Evolutionary conservation across 2,329 filamentous ascomycete genomes (phyloP), one percentile per base, ranked within the genome.

Genomic region (Aspergillus puulaauensis): DNA sequence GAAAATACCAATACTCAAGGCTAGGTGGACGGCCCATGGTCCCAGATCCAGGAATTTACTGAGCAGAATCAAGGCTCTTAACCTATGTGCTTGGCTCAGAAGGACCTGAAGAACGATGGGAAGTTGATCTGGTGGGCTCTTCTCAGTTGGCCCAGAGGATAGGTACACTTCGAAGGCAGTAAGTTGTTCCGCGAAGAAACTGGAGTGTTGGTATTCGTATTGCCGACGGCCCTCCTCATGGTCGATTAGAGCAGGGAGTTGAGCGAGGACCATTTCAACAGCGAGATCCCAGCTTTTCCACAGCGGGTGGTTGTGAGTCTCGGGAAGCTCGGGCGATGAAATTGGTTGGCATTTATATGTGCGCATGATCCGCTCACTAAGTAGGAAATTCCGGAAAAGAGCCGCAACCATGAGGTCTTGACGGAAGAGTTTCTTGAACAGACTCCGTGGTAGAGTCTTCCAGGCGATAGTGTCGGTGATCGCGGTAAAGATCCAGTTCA

Each of bases 351-450:
- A 99, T 65, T 96, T 92, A 70, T 98, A 97, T 1, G 93, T 91
- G 58, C 90, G 87, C 95, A 99, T 98, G 66, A 99, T 90, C 63
- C 95, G 86, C 74, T 99, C 95, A 3, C 92, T 91, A 3, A 99
- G 84, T 1, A 99, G 83, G 70, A 98, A 98, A 72, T 99, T 99
- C 52, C 95, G 86, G 75, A 98, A 99, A 7, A 99, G 80, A 2
- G 95, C 95, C 12, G 95, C 95, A n/a, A 99, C 95, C 93, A 99
- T 98, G 12, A 99, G 82, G 73, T 99, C 95, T 73, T 99, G 95
- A 43, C 95, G 82, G 75, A 99, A 99, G 59, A 98, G 90, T 74
- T 96, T 96, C 75, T 96, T 93, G 77, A 99, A 99, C 11, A 97
- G 79, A 19, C 92, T 86, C 46, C 93, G 89, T 3, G 93, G 91